phyloP scores from a whole-genome alignment of 305 asterid species.

The Fraxinus nigra region DNA sequence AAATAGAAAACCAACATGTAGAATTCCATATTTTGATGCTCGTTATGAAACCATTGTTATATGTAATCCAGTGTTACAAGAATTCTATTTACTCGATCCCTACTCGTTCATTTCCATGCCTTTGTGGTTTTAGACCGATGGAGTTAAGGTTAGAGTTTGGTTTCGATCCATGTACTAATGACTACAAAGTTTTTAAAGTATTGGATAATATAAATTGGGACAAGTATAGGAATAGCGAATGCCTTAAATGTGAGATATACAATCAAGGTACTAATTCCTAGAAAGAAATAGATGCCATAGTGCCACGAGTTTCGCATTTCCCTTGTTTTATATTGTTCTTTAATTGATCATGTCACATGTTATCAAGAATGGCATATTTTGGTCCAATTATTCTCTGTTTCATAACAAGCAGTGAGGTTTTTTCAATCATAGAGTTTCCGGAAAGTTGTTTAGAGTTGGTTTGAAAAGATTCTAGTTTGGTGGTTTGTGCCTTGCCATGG shows the following conservation, averaged over 20 bases:
- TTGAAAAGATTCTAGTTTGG: not conserved
- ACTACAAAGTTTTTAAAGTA: not conserved
- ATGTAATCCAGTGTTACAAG: not conserved
- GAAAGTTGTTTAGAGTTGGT: not conserved
- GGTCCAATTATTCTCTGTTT: not conserved
- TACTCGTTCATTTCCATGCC: not conserved
- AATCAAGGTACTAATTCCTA: not conserved
- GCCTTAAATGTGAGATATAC: not conserved
- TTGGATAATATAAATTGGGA: not conserved
- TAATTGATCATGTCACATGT: not conserved
- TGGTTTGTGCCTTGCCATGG: not conserved
- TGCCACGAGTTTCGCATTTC: too few relatives aligned
- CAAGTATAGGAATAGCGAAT: not conserved
- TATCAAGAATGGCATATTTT: too few relatives aligned
- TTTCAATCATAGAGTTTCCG: not conserved
- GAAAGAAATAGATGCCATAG: not conserved
- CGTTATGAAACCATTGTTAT: not conserved
- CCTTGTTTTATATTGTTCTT: not conserved
- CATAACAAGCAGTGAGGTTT: conserved; percentile 4
- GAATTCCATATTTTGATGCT: not conserved
- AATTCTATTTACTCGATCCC: conserved; percentile 2
- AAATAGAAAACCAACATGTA: not conserved
- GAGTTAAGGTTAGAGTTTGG: not conserved
- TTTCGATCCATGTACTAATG: not conserved
- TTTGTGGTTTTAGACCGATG: not conserved